phyloP scores from a whole-genome alignment of 2,329 filamentous ascomycete species.

The Chaetomiaceae sp. region DNA sequence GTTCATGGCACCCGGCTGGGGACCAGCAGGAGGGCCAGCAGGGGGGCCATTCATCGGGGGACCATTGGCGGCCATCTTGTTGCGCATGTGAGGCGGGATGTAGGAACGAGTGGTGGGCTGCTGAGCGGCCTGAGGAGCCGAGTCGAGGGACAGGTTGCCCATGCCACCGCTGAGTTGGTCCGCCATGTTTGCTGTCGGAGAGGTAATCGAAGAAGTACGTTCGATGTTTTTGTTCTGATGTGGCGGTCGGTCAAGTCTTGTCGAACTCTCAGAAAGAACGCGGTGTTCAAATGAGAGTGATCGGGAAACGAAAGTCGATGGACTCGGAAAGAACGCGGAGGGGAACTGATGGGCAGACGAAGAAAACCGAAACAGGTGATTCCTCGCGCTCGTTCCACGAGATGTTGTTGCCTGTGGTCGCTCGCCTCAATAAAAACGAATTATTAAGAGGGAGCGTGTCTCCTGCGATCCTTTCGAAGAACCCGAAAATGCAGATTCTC shows the following conservation, averaged over 20 bases:
- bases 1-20: conserved; percentile 32
- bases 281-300: conserved; percentile 28
- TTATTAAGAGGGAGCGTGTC: conserved; percentile 30
- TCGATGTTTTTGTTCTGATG: not conserved
- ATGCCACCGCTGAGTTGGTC: conserved; percentile 70
- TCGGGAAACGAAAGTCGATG: conserved; percentile 15
- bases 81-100: conserved; percentile 80
- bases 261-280: conserved; percentile 29
- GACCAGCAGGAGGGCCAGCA: conserved; percentile 28
- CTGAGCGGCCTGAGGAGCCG: conserved; percentile 35
- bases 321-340: conserved; percentile 16
- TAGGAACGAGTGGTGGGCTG: conserved; percentile 58
- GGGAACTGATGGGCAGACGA: conserved; percentile 12
- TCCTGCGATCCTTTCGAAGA: conserved; percentile 40
- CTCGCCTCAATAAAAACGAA: conserved; percentile 20
- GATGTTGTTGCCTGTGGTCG: conserved; percentile 10
- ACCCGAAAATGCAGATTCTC: conserved; percentile 37
- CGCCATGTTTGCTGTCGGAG: conserved; percentile 57
- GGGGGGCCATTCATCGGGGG: conserved; percentile 36
- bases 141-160: conserved; percentile 62
- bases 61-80: conserved; percentile 42
- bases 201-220: not conserved
- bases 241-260: not conserved
- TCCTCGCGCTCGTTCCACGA: conserved; percentile 5
- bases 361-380: conserved; percentile 17